Evolutionary conservation across 805 yeast genomes (phyloP).

Genomic region (Cyberlindnera amylophila): DNA sequence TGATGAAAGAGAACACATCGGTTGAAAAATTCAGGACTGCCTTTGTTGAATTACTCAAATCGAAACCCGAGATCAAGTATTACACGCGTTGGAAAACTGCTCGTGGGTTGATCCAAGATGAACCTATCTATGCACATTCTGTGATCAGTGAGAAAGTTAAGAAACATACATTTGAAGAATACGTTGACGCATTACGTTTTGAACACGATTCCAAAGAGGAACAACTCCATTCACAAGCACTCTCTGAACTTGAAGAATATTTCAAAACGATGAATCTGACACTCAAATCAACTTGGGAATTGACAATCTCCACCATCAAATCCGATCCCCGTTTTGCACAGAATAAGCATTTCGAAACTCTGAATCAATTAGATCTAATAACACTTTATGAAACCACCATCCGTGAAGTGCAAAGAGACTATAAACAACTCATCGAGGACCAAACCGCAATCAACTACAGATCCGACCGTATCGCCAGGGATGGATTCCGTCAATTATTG

Average conservation of each 20-base stretch:
- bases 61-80: conserved; percentile 42
- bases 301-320: conserved; percentile 13
- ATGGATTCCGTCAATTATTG: conserved; percentile 48
- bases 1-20: conserved; percentile 48
- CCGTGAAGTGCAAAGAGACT: conserved; percentile 27
- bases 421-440: conserved; percentile 21
- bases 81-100: conserved; percentile 64
- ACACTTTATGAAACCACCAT: conserved; percentile 41
- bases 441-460: conserved; percentile 42
- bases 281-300: conserved; percentile 20
- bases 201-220: conserved; percentile 25
- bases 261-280: conserved; percentile 35
- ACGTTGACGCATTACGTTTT: conserved; percentile 37
- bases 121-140: conserved; percentile 61
- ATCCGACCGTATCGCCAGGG: conserved; percentile 63
- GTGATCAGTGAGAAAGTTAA: conserved; percentile 56
- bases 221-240: conserved; percentile 42
- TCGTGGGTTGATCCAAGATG: conserved; percentile 51
- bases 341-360: conserved; percentile 47
- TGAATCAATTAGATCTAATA: conserved; percentile 60
- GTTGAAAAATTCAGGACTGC: conserved; percentile 52
- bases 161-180: conserved; percentile 49
- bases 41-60: conserved; percentile 45
- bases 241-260: conserved; percentile 49
- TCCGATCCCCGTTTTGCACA: conserved; percentile 53